These are phyloP conservation scores for Eutypella sp. DNA, from an alignment of 2,329 filamentous ascomycete species.

Conservation along the genomic window DNA sequence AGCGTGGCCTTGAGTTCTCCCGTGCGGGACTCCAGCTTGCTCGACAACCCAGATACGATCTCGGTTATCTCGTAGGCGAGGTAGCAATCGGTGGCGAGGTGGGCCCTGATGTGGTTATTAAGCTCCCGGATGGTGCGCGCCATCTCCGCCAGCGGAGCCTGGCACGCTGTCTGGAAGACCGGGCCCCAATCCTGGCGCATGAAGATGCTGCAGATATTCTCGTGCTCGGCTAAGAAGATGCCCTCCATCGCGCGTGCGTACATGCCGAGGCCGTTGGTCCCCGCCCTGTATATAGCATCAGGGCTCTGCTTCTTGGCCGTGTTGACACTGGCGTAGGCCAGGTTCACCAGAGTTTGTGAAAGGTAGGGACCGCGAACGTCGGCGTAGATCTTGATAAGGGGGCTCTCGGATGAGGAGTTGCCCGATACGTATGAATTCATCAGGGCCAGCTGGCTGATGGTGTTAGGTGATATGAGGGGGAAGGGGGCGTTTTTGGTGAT, in stretches of 20 bases:
- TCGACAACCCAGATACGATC: slow-evolving; percentile 75
- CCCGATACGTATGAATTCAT: slow-evolving; percentile 72
- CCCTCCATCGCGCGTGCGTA: slow-evolving; percentile 86
- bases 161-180: slow-evolving; percentile 74
- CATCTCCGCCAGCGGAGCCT: slow-evolving; percentile 73
- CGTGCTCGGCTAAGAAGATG: slow-evolving; percentile 82
- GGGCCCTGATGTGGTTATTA: slow-evolving; percentile 81
- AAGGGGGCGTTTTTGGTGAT: slow-evolving; percentile 87
- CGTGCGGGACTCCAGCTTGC: slow-evolving; percentile 73
- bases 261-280: slow-evolving; percentile 84
- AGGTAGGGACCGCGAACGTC: slow-evolving; percentile 85
- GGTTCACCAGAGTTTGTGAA: slow-evolving; percentile 73
- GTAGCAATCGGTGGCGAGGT: slow-evolving; percentile 87
- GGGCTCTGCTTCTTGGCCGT: slow-evolving; percentile 75
- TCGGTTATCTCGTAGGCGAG: slow-evolving; percentile 94
- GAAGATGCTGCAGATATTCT: slow-evolving; percentile 86
- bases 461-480: slow-evolving; percentile 72
- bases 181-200: slow-evolving; percentile 76
- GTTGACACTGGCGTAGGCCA: slow-evolving; percentile 81
- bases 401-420: slow-evolving; percentile 57
- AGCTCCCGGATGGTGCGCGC: slow-evolving; percentile 81
- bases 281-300: slow-evolving; percentile 79
- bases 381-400: slow-evolving; percentile 77
- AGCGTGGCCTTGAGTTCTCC: slow-evolving; percentile 81
- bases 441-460: slow-evolving; percentile 68